Base-by-base conservation (phyloP, 306 rosid species). In the Dryas drummondii region DNA sequence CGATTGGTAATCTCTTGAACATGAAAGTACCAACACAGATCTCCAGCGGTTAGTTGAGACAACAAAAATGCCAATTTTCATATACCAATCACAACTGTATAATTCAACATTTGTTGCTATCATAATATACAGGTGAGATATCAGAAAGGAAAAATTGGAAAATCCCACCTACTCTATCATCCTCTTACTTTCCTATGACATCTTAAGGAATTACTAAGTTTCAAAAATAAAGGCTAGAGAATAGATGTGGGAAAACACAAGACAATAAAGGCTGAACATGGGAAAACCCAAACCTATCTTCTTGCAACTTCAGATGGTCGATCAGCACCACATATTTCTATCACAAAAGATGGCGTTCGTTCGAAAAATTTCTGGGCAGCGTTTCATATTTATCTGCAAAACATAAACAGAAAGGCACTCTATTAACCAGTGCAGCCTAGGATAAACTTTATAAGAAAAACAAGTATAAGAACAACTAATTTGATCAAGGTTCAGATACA, bases 101-200 rank as follows among this genome's bases (percentile, higher is more conserved):
- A 81, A 81, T 76, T 69, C 82, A 58, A 82, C 83, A 83, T 63
- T 77, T 60, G 71, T 80, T 65, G 81, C 84, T 76, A 85, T 85
- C 78, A 79, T 75, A 79, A 81, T 82, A 85, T 90, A 90, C 96
- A 90, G 92, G 93, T 85, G 96, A 90, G 90, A 84, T 77, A 84
- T 80, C 65, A 74, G 82, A 82, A 81, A 55, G 87, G 87, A 79
- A 88, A 92, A 86, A 61, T 76, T 82, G 90, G 85, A 26, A 82
- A 75, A 81, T 77, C 90, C 79, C 96, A 86, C 92, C 68, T 73
- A 75, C 80, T 72, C 90, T 84, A 76, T 76, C 63, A 60, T 77
- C 71, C 54, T 89, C 88, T 88, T 78, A 81, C 77, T 76, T 70
- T 83, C 86, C 90, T 89, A 81, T 83, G 80, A 81, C 61, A 79